Base-by-base conservation (phyloP, 352 stramenopile genomes). In the Pythium scleroteichum region DNA sequence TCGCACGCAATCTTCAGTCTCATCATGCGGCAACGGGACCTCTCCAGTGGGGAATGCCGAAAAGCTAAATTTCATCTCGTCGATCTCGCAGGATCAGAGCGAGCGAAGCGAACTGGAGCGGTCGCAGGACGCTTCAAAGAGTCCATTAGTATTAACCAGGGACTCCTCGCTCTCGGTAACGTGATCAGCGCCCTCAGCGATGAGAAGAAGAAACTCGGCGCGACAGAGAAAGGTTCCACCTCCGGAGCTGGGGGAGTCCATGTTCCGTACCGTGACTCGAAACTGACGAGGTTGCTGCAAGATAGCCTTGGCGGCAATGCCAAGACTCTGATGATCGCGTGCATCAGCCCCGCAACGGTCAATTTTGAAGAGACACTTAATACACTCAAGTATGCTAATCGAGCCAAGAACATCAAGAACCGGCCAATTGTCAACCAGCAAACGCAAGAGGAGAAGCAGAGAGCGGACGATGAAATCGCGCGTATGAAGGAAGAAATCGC, bases 391-490 rank as follows among this genome's bases (percentile, higher is more conserved):
- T 99, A 99, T 71, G 96, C 96, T 4, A 99, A 98, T 66, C 91
- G 97, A 16, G 98, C 98, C 38, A 99, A 99, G 78, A 99, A 99
- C 65, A 99, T 99, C 68, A 98, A 99, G 66, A 99, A 99, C 72
- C 97, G 97, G 53, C 96, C 97, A 3, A 96, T 98, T 55, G 97
- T 99, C 42, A 99, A 99, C 70, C 74, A 90, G 22, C 75, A 87
- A 23, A 64, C 65, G 0, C 70, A 76, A n/a, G 77, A 87, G 24
- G 72, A 76, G 2, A 83, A 90, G 42, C 65, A 78, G 33, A 75
- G 72, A 23, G 76, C 67, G 13, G 77, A 90, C 6, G 64, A 78
- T 26, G 72, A 85, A 42, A 84, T 95, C 23, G 59, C 67, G 20
- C 82, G 82, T 17, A 94, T 94, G 86, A 86, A 79, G 49, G 68